Base-by-base conservation (phyloP, 2,329 filamentous ascomycete species). In the Apiospora hydei region DNA sequence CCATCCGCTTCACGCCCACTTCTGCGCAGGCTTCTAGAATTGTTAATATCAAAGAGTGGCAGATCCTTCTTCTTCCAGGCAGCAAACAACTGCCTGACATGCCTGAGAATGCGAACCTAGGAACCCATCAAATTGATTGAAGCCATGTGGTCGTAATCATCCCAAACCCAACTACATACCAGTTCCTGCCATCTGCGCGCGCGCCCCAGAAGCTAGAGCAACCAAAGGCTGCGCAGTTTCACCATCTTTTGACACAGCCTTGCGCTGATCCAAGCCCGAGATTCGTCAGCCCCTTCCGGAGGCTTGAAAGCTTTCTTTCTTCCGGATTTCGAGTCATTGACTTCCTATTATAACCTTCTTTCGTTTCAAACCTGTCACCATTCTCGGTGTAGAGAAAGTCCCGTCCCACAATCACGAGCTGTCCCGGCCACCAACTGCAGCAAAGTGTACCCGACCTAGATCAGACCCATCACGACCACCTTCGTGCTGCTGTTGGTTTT, bases 291-390 rank as follows among this genome's bases (percentile, higher is more conserved):
- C 67, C 57, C 6, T 34, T 64, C 18, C 34, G 13, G 34, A 24
- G 57, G 34, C 57, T 64, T 64, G 34, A 41, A n/a, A 64, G 57
- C 57, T 64, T 64, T n/a, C 8, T 8, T 64, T 34, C 18, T 41
- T 21, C 30, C 13, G 34, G 34, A 34, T n/a, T 64, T 64, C 34
- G 57, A 64, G 57, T 64, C 57, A 64, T 64, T 64, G 57, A 41
- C 18, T 64, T 41, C 57, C 57, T 64, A 18, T 64, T 64, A 41
- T 64, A 64, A 64, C 57, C 57, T 64, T 64, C 57, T 64, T 64
- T 64, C 57, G 34, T 64, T 64, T 41, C 57, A 64, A 64, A 64
- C 2, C 26, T 34, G 26, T 10, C 57, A 21, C 30, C 34, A 30
- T 41, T 38, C 34, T n/a, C 30, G 21, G 34, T n/a, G 57, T 11